Base-by-base conservation (phyloP, 805 yeast genomes). In the Millerozyma miso region DNA sequence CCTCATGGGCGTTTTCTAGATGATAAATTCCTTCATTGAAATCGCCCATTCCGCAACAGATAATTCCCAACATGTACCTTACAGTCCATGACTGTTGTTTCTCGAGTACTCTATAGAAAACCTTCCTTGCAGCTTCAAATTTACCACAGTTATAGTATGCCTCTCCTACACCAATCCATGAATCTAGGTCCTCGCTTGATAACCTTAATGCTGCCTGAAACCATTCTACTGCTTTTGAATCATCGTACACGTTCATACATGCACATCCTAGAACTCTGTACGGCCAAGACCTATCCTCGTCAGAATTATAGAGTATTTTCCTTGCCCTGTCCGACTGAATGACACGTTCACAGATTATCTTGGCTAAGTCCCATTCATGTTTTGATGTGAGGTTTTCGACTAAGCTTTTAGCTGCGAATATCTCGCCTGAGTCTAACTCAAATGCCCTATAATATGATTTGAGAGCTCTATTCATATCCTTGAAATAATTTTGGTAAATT, bases 151-250 rank as follows among this genome's bases (percentile, higher is more conserved):
- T 77, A 42, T 76, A 70, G 60, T 93, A 93, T 0, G 97, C 91
- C 59, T 93, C 98, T n/a, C 99, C 99, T n/a, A 93, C 68, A 1
- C 97, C 97, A 20, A 85, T 71, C 97, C 98, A 91, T 2, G 96
- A 83, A 49, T 86, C 83, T 1, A 77, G 59, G 61, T 93, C 97
- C 41, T 56, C 49, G 0, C 84, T 68, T 35, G 81, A 69, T 49
- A 85, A 67, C 47, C 97, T 74, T 38, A 93, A 69, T 1, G 97
- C 89, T 19, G 81, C 77, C 62, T 93, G 99, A 57, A 88, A 89
- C 78, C 86, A 81, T 60, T 86, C 91, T 37, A 91, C 84, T 0
- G 99, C 95, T 42, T 80, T 81, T 1, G 79, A 80, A 49, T 80
- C 87, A 50, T 84, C 82, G 52, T 82, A 88, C 19, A 60, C 68